Evolutionary conservation across 441 rosid species (phyloP), one percentile per base, ranked within the genome.

Genomic region (Brassica hybrid): DNA sequence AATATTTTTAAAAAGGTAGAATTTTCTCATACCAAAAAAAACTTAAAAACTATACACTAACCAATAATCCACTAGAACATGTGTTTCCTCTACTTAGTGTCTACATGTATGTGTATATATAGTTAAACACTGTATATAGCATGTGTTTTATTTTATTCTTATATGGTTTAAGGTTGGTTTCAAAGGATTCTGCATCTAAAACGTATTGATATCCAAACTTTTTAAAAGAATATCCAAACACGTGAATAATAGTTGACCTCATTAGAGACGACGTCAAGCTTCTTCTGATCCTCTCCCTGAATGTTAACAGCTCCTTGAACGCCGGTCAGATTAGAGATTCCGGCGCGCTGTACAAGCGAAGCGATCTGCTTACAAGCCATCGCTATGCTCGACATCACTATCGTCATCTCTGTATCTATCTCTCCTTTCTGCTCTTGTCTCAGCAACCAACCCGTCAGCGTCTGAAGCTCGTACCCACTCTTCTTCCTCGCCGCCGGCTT

Each of bases 231-330:
- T 13, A 34, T 34, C 41, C 9, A 34, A 34, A 30, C 34, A 30
- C 34, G 34, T 30, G 34, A 30, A 30, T 30, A 30, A 30, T 30
- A 30, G 7, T 30, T 30, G 34, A 30, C 97, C 98, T 95, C 97
- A 71, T 95, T 93, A 7, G 99, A 95, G 80, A 95, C 90, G 43
- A 93, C 99, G 45, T 95, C 97, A 8, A 95, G 97, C 88, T 93
- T 93, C 87, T 95, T 93, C 84, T 95, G 99, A 78, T 91, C 99
- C 86, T 95, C 98, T 5, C 99, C 99, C n/a, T n/a, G n/a, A n/a
- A n/a, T n/a, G n/a, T n/a, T n/a, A n/a, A n/a, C n/a, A n/a, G n/a
- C n/a, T n/a, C 83, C 98, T 76, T 95, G 98, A 76, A 86, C 81
- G 0, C 99, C 99, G 17, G 99, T 89, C 56, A 93, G 77, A 82